phyloP scores from a whole-genome alignment of 345 rosid genomes.

The Sonneratia alba region DNA sequence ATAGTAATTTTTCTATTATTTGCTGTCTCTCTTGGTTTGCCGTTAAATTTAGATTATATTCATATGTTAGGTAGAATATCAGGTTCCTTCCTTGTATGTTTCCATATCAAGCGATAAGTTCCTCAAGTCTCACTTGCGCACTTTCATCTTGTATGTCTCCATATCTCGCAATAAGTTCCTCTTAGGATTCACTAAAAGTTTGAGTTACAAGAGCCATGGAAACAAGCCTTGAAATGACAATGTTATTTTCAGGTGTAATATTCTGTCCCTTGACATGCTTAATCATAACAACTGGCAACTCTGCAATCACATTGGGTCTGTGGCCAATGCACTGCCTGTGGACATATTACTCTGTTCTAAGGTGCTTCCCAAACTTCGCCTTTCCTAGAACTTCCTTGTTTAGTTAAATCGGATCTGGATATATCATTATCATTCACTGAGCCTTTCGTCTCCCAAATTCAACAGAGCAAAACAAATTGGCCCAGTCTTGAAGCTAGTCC shows the following conservation, averaged over 20 bases:
- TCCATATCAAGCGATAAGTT: background rate
- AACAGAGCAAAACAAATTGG: conserved; percentile 70
- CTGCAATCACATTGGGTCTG: conserved; percentile 58
- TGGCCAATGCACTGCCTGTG: conserved; percentile 49
- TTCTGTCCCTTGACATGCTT: conserved; percentile 68
- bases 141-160: too few relatives aligned
- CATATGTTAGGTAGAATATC: background rate
- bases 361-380: conserved; percentile 32
- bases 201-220: background rate
- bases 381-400: background rate
- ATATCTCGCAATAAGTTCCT: too few relatives aligned
- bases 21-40: background rate
- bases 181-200: background rate
- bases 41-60: background rate
- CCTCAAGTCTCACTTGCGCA: background rate
- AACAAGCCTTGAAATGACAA: background rate
- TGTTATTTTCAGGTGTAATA: conserved; percentile 43
- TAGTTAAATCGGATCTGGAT: background rate
- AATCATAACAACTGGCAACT: conserved; percentile 57
- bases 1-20: background rate
- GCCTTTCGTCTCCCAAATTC: conserved; percentile 15
- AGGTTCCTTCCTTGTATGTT: background rate
- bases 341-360: conserved; percentile 60
- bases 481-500: conserved; percentile 65
- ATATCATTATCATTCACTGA: conserved; percentile 7